Evolutionary conservation across 176 grass and related monocot genomes (phyloP).

Genomic region (Rhipidocladum racemiflorum): DNA sequence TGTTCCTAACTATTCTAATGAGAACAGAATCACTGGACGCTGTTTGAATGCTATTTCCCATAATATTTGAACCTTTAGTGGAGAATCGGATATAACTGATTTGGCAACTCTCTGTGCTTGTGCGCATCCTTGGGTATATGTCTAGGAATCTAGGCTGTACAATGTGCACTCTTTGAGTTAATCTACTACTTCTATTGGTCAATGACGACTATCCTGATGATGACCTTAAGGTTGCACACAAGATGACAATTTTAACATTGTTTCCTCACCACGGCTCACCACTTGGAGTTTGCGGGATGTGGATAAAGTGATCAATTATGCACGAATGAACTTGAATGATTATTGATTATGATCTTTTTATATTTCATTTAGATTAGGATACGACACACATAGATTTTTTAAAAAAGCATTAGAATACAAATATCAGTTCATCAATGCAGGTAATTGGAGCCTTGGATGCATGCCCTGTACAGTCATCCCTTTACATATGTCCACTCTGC

Average conservation of each 20-base stretch:
- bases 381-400: not conserved
- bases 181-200: not conserved
- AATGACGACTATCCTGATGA: not conserved
- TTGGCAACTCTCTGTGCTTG: not conserved
- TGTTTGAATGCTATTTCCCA: not conserved
- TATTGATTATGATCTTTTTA: slow-evolving; percentile 5
- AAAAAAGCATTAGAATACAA: slow-evolving; percentile 4
- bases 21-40: not conserved
- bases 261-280: not conserved
- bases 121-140: not conserved
- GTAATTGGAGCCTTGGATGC: not conserved
- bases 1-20: not conserved
- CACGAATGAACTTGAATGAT: not conserved
- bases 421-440: not conserved
- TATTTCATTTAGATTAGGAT: not conserved
- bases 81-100: not conserved
- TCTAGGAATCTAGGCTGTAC: not conserved
- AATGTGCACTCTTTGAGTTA: not conserved
- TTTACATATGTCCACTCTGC: slow-evolving; percentile 13
- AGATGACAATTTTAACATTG: not conserved
- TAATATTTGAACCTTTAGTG: not conserved
- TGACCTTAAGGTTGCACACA: not conserved
- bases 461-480: not conserved
- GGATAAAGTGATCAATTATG: not conserved
- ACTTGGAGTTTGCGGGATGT: not conserved